phyloP scores from a whole-genome alignment of 768 basidiomycete genomes.

The Leucosporidium scottii region DNA sequence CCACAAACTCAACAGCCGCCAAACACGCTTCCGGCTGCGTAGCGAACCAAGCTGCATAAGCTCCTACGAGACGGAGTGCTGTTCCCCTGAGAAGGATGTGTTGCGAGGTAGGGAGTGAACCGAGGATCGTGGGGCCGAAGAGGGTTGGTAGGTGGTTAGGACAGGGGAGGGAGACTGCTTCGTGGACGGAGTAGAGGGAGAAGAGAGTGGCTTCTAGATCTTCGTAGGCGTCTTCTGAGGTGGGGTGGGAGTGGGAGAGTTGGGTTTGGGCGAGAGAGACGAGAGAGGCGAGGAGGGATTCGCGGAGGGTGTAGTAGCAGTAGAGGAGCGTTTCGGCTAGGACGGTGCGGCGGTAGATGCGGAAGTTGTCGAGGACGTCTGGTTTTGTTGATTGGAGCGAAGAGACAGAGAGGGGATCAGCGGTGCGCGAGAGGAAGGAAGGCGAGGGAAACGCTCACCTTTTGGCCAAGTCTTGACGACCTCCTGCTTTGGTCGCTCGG shows the following conservation, averaged over 20 bases:
- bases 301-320: conserved; percentile 44
- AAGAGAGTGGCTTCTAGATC: conserved; percentile 45
- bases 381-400: too few species aligned
- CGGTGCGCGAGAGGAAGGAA: background rate
- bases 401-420: too few species aligned
- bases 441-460: conserved; percentile 17
- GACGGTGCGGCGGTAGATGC: conserved; percentile 25
- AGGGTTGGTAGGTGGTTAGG: conserved; percentile 55
- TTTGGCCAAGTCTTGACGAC: conserved; percentile 29
- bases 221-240: conserved; percentile 26
- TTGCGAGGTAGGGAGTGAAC: conserved; percentile 62
- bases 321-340: conserved; percentile 34
- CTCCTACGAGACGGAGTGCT: conserved; percentile 42
- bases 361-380: conserved; percentile 33
- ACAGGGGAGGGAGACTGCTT: conserved; percentile 45
- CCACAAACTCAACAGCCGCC: conserved; percentile 42
- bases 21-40: conserved; percentile 45
- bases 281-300: conserved; percentile 41
- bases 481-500: conserved; percentile 12
- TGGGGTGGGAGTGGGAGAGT: background rate
- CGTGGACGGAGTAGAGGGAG: conserved; percentile 42
- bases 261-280: conserved; percentile 34
- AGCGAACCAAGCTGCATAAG: conserved; percentile 28
- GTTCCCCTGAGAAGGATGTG: conserved; percentile 50
- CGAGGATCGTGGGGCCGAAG: conserved; percentile 55